These are phyloP conservation scores for Baeospora myosura DNA, from an alignment of 1,284 basidiomycete genomes.

Conservation along the genomic window DNA sequence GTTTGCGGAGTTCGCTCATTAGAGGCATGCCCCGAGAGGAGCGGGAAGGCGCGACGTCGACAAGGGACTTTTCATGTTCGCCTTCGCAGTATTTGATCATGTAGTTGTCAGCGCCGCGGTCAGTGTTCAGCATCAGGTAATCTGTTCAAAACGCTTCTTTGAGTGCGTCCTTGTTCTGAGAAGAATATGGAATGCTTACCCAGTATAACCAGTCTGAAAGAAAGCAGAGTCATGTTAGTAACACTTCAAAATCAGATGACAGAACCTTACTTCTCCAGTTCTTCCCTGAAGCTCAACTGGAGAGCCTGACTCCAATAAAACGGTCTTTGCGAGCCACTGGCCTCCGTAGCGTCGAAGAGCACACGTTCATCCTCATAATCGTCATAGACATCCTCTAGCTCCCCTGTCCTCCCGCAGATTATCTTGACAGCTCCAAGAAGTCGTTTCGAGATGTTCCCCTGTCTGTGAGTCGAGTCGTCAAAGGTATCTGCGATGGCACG, in stretches of 20 bases:
- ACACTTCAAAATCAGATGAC: not conserved
- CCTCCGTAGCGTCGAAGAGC: constrained; percentile 57
- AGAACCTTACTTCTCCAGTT: constrained; percentile 71
- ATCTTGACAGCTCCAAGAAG: constrained; percentile 62
- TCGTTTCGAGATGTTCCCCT: constrained; percentile 55
- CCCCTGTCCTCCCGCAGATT: constrained; percentile 74
- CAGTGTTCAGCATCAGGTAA: constrained; percentile 86
- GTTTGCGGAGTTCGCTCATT: constrained; percentile 57
- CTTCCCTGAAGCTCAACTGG: constrained; percentile 77
- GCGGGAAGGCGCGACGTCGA: constrained; percentile 71
- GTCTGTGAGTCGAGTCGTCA: constrained; percentile 72
- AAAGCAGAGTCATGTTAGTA: constrained; percentile 9
- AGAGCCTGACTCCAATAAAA: constrained; percentile 78
- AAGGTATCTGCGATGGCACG: constrained; percentile 77
- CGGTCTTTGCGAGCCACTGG: constrained; percentile 40
- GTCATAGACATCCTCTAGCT: constrained; percentile 60
- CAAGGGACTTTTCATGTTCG: constrained; percentile 63
- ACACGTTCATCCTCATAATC: constrained; percentile 66
- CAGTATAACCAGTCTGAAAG: constrained; percentile 69
- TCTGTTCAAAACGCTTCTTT: constrained; percentile 34
- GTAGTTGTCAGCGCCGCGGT: constrained; percentile 78
- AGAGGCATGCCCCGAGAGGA: constrained; percentile 59
- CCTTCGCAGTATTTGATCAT: constrained; percentile 84
- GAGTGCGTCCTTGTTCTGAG: not conserved
- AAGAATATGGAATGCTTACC: constrained; percentile 33